phyloP scores from a whole-genome alignment of 257 asterid species.

The Solanum tacnaense region DNA sequence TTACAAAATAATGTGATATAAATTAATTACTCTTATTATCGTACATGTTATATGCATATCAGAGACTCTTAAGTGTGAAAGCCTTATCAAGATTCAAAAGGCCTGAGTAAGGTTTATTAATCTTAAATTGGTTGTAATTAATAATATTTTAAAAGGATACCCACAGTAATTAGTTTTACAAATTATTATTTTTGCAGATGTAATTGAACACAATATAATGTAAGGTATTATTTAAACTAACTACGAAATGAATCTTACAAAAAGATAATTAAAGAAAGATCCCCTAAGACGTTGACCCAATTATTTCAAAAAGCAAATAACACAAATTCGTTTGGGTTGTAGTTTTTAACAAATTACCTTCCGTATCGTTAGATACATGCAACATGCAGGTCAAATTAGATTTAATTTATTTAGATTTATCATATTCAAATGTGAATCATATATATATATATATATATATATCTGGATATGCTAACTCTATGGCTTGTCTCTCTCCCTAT shows the following conservation, averaged over 20 bases:
- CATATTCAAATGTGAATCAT: no score
- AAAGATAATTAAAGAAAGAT: background rate
- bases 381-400: no score
- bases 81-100: background rate
- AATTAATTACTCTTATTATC: background rate
- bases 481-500: no score
- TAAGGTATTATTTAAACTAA: no score
- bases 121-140: background rate
- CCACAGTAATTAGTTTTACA: background rate
- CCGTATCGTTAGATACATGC: no score
- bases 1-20: background rate
- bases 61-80: background rate
- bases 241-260: background rate
- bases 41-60: background rate
- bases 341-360: background rate
- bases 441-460: no score
- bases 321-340: background rate
- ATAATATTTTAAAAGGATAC: background rate
- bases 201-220: background rate
- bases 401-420: no score
- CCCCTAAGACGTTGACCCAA: background rate
- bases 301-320: background rate
- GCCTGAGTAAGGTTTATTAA: background rate
- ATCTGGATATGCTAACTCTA: no score
- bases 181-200: background rate